Base-by-base conservation (phyloP, 2,329 filamentous ascomycete species). In the Alternaria infectoria region DNA sequence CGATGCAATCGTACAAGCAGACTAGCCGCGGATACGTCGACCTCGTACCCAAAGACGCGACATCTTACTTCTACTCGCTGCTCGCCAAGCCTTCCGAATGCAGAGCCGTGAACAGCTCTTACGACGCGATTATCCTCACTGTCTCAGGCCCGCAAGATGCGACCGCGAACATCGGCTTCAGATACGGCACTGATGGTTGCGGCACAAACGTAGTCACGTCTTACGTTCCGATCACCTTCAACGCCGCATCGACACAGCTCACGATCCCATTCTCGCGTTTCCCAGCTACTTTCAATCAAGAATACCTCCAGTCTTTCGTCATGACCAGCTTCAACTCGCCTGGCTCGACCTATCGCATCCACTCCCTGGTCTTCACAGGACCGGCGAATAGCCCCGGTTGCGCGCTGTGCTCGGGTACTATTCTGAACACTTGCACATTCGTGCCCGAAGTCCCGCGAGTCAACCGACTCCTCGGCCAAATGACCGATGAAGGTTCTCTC, bases 341-440 rank as follows among this genome's bases (percentile, higher is more conserved):
- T 6, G 60, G 56, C 1, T 40, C 44, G 25, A 62, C 25, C 6
- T 59, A 62, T 13, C 56, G 56, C 7, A 26, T 62, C 4, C 43
- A 54, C 25, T 62, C 60, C 6, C 17, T 62, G 15, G 23, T 49
- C 19, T 62, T 62, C 25, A 59, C 56, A 6, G 50, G 60, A 15
- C 56, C 60, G n/a, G 45, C 32, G 44, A n/a, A 62, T 12, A 59
- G 50, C 32, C 60, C 60, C 6, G 60, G 60, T 40, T 62, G 60
- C 13, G 43, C 50, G 30, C 50, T 62, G 12, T 62, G 60, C 44
- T 62, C 60, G 15, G 60, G 60, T 15, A 62, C 60, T 9, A 59
- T 62, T 1, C 19, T 62, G 6, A 62, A 62, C n/a, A 59, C 60
- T 0, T 62, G 60, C 44, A 62, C 60, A 15, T 62, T 59, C 17